phyloP scores from a whole-genome alignment of 768 basidiomycete species.

The Pulveroboletus sp. region DNA sequence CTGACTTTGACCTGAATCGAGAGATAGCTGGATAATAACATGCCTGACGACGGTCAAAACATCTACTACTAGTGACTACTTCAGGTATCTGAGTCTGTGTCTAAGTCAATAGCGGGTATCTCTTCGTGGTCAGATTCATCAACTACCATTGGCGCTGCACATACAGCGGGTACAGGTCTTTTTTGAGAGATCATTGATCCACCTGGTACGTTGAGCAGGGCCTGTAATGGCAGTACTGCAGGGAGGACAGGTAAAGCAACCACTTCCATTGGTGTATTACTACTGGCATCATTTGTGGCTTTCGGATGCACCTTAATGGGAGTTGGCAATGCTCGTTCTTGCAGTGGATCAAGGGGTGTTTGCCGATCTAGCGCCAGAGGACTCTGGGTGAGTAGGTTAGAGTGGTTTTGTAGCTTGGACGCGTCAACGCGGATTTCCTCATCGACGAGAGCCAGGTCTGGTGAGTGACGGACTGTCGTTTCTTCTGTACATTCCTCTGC shows the following conservation, averaged over 20 bases:
- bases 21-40: no score
- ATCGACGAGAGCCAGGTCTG: constrained; percentile 33
- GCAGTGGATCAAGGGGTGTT: background rate
- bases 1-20: background rate
- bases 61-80: background rate
- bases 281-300: background rate
- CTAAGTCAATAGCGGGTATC: constrained; percentile 74
- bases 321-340: background rate
- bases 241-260: background rate
- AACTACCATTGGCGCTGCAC: constrained; percentile 11
- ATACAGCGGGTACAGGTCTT: background rate
- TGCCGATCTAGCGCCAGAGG: background rate
- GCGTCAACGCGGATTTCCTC: background rate
- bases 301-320: constrained; percentile 1
- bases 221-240: background rate
- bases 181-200: constrained; percentile 1
- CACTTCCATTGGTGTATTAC: background rate
- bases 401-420: constrained; percentile 1
- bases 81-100: constrained; percentile 65
- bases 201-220: background rate
- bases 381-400: background rate
- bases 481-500: constrained; percentile 67
- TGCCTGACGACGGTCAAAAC: background rate
- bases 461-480: constrained; percentile 37
- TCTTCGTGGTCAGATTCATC: constrained; percentile 64